Conservation (phyloP, 441 rosid genomes). For the Omphalea diandra region DNA sequence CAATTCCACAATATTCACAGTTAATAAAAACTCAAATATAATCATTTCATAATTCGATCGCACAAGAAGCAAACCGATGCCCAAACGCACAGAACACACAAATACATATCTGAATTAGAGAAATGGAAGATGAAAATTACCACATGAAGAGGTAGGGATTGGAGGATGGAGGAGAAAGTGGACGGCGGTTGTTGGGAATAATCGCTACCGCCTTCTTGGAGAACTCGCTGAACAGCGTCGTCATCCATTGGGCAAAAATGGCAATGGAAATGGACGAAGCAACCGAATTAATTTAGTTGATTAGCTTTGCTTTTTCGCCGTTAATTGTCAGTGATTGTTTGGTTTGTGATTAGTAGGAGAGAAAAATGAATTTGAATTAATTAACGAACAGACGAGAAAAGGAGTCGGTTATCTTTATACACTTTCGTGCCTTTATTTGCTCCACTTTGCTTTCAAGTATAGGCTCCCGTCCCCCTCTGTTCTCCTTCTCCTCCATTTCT, state of each 20-base stretch:
- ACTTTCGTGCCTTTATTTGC: background rate
- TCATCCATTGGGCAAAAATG: conserved; percentile 58
- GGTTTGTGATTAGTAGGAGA: background rate
- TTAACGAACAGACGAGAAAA: conserved; percentile 3
- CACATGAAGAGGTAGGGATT: conserved; percentile 94
- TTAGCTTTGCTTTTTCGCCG: background rate
- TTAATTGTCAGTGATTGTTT: background rate
- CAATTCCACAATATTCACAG: background rate
- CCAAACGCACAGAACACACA: background rate
- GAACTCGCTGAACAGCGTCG: conserved; percentile 90
- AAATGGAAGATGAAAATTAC: conserved; percentile 34
- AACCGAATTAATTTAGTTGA: too few species aligned
- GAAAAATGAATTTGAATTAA: background rate
- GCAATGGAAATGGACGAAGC: background rate
- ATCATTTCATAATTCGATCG: background rate
- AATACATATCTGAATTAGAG: too few species aligned
- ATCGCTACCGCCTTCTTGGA: conserved; percentile 92
- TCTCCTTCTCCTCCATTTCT: background rate
- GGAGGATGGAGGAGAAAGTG: conserved; percentile 83
- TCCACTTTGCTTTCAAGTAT: conserved; percentile 25
- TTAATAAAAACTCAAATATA: background rate
- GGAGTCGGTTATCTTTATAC: conserved; percentile 4
- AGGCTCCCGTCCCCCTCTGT: conserved; percentile 23
- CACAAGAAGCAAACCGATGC: background rate
- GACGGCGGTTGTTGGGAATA: conserved; percentile 84